A percentile compares a stretch with the other conserved stretches of the same genome.
Evolutionary conservation across 164 flowering plant species (phyloP).

Genomic region (Sextonia rubra): DNA sequence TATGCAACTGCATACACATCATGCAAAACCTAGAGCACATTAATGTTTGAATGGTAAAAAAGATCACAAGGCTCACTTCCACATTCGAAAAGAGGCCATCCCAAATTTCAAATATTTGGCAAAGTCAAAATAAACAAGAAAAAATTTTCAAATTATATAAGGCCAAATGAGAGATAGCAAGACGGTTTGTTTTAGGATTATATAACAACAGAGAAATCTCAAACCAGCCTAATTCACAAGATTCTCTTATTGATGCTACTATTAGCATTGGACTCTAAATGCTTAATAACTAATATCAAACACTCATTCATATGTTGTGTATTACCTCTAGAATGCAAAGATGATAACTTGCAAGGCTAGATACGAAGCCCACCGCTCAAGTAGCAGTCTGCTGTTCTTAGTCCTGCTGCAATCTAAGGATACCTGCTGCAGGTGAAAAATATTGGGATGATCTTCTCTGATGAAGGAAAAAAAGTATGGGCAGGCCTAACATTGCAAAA

Average conservation of each 20-base stretch:
- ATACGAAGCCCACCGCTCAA: constrained; percentile 87
- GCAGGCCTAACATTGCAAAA: background rate
- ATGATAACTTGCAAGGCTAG: constrained; percentile 92
- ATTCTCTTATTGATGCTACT: background rate
- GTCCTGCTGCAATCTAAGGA: constrained; percentile 97
- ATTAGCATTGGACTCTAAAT: background rate
- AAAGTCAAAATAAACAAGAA: background rate
- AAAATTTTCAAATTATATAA: background rate
- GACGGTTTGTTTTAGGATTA: background rate
- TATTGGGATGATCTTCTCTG: too few species aligned
- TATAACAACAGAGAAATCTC: background rate
- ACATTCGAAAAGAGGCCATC: background rate
- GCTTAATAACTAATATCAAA: background rate
- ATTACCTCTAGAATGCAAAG: constrained; percentile 93
- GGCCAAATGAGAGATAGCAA: background rate
- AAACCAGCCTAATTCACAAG: background rate
- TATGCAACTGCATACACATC: background rate
- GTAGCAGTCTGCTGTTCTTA: constrained; percentile 91
- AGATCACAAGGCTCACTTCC: background rate
- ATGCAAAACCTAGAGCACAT: background rate
- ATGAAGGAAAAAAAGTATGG: background rate
- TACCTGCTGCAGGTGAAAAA: constrained; percentile 32
- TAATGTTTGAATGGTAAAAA: too few species aligned
- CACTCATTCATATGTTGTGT: background rate
- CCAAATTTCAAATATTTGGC: background rate